A percentile compares a stretch with the other conserved stretches of the same genome.
phyloP scores from a whole-genome alignment of 2,329 filamentous ascomycete genomes.

The Pseudopyrenochaeta lycopersici region DNA sequence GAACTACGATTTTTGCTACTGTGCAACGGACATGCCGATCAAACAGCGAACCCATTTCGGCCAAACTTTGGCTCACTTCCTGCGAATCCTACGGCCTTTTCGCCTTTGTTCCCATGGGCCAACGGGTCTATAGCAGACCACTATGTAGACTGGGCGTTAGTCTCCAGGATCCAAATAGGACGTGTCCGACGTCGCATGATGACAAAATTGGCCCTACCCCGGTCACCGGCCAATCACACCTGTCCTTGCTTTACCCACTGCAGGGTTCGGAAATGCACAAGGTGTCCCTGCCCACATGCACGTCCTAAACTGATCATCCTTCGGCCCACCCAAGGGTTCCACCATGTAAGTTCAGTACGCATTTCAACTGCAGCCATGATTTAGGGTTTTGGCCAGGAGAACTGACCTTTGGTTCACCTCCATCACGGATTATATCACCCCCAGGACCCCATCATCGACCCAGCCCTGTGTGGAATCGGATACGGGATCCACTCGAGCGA shows the following conservation, averaged over 20 bases:
- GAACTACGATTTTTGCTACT: neutral
- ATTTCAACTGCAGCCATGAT: slow-evolving; percentile 13
- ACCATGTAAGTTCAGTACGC: slow-evolving; percentile 13
- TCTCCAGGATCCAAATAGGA: slow-evolving; percentile 13
- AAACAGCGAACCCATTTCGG: slow-evolving; percentile 3
- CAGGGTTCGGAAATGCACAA: slow-evolving; percentile 18
- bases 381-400: slow-evolving; percentile 6
- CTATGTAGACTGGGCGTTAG: slow-evolving; percentile 4
- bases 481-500: neutral
- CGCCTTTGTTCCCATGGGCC: slow-evolving; percentile 1
- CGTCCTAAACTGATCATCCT: slow-evolving; percentile 26
- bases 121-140: slow-evolving; percentile 1
- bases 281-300: slow-evolving; percentile 18
- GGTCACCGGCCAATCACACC: slow-evolving; percentile 9
- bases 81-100: neutral
- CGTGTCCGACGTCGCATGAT: slow-evolving; percentile 8
- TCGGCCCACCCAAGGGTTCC: slow-evolving; percentile 19
- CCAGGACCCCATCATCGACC: slow-evolving; percentile 2
- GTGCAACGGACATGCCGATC: neutral
- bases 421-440: slow-evolving; percentile 9
- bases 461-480: slow-evolving; percentile 3
- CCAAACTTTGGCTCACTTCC: neutral
- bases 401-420: slow-evolving; percentile 8
- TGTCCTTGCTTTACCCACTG: neutral
- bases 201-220: slow-evolving; percentile 9